Conservation (phyloP, 495 filamentous ascomycete species). For the Penicillium silybi region DNA sequence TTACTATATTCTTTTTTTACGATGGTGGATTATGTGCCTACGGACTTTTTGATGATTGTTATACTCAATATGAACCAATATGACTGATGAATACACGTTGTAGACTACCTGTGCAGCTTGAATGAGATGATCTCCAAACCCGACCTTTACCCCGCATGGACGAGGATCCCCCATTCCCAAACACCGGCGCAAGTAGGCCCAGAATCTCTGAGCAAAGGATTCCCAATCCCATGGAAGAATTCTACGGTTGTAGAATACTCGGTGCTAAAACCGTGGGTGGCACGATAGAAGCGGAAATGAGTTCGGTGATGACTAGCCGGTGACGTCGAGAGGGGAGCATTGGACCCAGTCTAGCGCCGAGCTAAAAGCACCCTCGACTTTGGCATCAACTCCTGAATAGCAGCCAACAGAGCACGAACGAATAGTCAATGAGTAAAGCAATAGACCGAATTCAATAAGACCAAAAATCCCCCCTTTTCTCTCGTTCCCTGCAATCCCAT, state of each 20-base stretch:
- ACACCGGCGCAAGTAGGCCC: background rate
- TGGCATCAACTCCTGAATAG: background rate
- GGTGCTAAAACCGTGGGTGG: slow-evolving; percentile 2
- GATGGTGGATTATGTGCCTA: slow-evolving; percentile 13
- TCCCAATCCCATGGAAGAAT: background rate
- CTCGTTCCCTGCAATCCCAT: background rate
- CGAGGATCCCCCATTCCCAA: background rate
- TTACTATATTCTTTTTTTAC: slow-evolving; percentile 23
- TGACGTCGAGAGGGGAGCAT: slow-evolving; percentile 25
- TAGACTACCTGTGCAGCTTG: background rate
- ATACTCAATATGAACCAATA: slow-evolving; percentile 9
- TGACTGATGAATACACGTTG: slow-evolving; percentile 5
- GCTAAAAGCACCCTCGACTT: background rate
- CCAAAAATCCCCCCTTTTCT: background rate
- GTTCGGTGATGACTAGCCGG: slow-evolving; percentile 22
- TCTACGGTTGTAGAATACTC: background rate
- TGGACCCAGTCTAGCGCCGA: slow-evolving; percentile 6
- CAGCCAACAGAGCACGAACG: background rate
- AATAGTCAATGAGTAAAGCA: background rate
- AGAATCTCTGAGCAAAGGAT: background rate
- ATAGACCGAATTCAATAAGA: background rate
- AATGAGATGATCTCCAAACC: background rate
- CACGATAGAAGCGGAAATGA: background rate
- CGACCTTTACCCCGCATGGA: slow-evolving; percentile 8
- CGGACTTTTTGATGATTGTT: slow-evolving; percentile 13